Evolutionary conservation across 2,329 filamentous ascomycete genomes (phyloP), one percentile per base, ranked within the genome.

Genomic region (Botrytis porri): DNA sequence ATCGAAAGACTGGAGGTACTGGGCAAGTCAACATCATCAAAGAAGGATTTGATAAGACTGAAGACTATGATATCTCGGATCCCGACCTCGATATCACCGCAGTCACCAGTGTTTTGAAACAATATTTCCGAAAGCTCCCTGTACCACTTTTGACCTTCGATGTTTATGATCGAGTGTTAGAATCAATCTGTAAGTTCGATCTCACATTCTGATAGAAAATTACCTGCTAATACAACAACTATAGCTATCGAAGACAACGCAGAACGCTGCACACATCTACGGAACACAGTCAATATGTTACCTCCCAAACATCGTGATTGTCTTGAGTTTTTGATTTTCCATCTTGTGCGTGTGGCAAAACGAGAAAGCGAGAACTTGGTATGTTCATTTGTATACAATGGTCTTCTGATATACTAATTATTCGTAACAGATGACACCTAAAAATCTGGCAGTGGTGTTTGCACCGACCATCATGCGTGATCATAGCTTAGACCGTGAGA

Each of bases 401-500:
- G 32, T 57, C 22, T 32, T 16, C 18, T 59, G 6, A 63, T 35
- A 4, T 51, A 54, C 80, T 83, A 76, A 82, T 73, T 5, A 82
- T 73, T 5, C 41, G 63, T 20, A 63, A 3, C 74, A 93, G 90
- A 99, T 99, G 96, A 97, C 94, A 37, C 93, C 95, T 73, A 93
- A 97, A 83, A 99, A 99, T 81, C 84, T 98, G 75, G 94, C 96
- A 5, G 96, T 99, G 60, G 96, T 99, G 54, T 99, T 99, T 81
- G 96, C 96, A 14, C 96, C 96, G 12, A 99, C 96, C 1, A 97
- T 99, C 78, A 97, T 99, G 93, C 89, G 95, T 77, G 94, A 97
- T 73, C 87, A 90, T 80, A 95, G 92, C 79, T 88, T 98, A 75
- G 94, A 97, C 82, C 90, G 94, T 75, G 96, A 99, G 82, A 97